These are phyloP conservation scores for Mangifera indica DNA, from an alignment of 345 rosid species.

Conservation along the genomic window DNA sequence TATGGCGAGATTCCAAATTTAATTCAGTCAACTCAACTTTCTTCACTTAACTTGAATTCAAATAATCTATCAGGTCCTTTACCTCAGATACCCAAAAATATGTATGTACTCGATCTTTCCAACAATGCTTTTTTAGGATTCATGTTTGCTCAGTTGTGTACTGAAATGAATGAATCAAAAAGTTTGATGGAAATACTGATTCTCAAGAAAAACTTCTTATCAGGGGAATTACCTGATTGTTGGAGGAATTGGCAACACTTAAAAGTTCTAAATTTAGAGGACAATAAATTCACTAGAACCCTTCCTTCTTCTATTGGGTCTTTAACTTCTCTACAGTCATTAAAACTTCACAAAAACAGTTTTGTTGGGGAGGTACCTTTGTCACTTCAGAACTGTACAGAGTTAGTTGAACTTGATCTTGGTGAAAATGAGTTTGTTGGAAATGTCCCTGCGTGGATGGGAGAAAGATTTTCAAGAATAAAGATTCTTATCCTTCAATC, in stretches of 20 bases:
- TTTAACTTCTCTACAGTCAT: constrained; percentile 18
- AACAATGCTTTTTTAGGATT: background rate
- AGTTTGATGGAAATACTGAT: too few species aligned
- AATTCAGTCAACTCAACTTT: background rate
- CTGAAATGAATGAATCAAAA: too few species aligned
- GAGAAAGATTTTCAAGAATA: background rate
- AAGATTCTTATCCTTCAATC: constrained; percentile 9
- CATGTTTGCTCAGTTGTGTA: too few species aligned
- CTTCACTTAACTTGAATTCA: constrained; percentile 22
- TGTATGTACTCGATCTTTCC: constrained; percentile 12
- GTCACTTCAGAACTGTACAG: background rate
- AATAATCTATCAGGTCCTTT: background rate
- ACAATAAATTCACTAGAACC: constrained; percentile 15
- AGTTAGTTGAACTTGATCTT: background rate
- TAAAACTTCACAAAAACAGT: constrained; percentile 1
- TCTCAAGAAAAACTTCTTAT: background rate
- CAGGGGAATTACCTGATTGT: constrained; percentile 26
- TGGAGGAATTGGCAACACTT: constrained; percentile 25
- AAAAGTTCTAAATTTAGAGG: constrained; percentile 10
- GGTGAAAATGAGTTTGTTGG: constrained; percentile 13
- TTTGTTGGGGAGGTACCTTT: background rate
- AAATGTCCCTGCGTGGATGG: constrained; percentile 8
- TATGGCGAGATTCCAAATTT: constrained; percentile 25
- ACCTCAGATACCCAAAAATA: constrained; percentile 14
- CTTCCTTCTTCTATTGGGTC: constrained; percentile 27